Percentiles rank a stretch among this genome's conserved stretches.
Conservation (phyloP, 345 rosid species). For the Pugionium cornutum region DNA sequence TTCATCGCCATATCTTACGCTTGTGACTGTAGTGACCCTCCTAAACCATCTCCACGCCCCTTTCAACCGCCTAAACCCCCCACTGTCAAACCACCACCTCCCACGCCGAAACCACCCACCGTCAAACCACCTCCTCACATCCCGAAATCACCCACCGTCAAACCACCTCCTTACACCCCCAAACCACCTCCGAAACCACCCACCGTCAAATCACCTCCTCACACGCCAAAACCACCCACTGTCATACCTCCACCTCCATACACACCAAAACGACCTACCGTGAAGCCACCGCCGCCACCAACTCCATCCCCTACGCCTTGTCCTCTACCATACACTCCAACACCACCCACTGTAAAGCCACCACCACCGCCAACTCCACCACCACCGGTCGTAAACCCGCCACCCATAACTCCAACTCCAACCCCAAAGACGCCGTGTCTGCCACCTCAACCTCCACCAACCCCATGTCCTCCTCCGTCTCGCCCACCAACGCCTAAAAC, state of each 20-base stretch:
- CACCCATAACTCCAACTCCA: conserved; percentile 35
- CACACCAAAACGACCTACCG: conserved; percentile 31
- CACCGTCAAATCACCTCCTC: conserved; percentile 22
- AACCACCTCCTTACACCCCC: conserved; percentile 7
- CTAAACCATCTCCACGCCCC: conserved; percentile 42
- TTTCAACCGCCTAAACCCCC: conserved; percentile 49
- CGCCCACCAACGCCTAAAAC: conserved; percentile 48
- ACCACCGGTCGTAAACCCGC: background rate
- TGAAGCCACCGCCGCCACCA: conserved; percentile 37
- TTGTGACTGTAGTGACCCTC: conserved; percentile 40
- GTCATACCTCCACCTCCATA: background rate
- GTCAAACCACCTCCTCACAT: conserved; percentile 43
- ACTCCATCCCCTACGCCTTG: conserved; percentile 16
- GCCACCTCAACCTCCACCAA: conserved; percentile 51
- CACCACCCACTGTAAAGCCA: conserved; percentile 15
- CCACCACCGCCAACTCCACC: conserved; percentile 28
- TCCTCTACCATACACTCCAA: conserved; percentile 25
- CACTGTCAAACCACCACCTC: conserved; percentile 40
- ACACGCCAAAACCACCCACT: conserved; percentile 9
- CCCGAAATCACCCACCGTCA: conserved; percentile 31
- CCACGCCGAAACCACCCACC: conserved; percentile 45
- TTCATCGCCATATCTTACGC: conserved; percentile 26
- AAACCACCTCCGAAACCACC: conserved; percentile 36
- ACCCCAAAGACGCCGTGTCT: conserved; percentile 43
- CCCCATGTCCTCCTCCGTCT: conserved; percentile 47